phyloP scores from a whole-genome alignment of 257 asterid genomes.

The Scutellaria galericulata region DNA sequence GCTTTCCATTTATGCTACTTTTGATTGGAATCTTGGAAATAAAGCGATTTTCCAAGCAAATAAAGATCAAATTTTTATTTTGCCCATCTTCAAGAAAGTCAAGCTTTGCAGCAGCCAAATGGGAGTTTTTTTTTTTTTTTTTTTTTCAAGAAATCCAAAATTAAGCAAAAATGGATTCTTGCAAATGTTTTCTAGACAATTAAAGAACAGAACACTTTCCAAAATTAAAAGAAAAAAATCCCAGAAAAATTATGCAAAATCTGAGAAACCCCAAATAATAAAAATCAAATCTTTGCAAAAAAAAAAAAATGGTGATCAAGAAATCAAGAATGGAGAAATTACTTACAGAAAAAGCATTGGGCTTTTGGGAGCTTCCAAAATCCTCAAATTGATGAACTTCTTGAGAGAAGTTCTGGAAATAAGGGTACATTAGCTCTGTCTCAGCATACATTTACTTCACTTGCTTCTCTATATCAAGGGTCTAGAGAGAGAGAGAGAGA shows the following conservation, averaged over 20 bases:
- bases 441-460: slow-evolving; percentile 72
- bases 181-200: slow-evolving; percentile 27
- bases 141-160: background rate
- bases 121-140: slow-evolving; percentile 25
- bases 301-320: slow-evolving; percentile 28
- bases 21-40: slow-evolving; percentile 19
- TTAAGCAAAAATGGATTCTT: slow-evolving; percentile 24
- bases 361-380: slow-evolving; percentile 53
- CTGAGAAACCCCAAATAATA: slow-evolving; percentile 25
- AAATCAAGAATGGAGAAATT: slow-evolving; percentile 7
- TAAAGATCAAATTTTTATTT: slow-evolving; percentile 6
- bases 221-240: background rate
- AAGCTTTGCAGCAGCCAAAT: slow-evolving; percentile 28
- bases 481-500: background rate
- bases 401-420: slow-evolving; percentile 62
- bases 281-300: slow-evolving; percentile 31
- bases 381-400: slow-evolving; percentile 69
- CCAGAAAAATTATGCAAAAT: background rate
- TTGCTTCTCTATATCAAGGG: slow-evolving; percentile 4
- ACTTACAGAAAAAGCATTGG: slow-evolving; percentile 62
- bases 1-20: slow-evolving; percentile 44
- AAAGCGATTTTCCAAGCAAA: slow-evolving; percentile 26
- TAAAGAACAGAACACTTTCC: slow-evolving; percentile 4
- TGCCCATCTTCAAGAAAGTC: slow-evolving; percentile 18
- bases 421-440: slow-evolving; percentile 67